phyloP scores from a whole-genome alignment of 176 grass and related monocot genomes.

The Eragrostis nindensis region DNA sequence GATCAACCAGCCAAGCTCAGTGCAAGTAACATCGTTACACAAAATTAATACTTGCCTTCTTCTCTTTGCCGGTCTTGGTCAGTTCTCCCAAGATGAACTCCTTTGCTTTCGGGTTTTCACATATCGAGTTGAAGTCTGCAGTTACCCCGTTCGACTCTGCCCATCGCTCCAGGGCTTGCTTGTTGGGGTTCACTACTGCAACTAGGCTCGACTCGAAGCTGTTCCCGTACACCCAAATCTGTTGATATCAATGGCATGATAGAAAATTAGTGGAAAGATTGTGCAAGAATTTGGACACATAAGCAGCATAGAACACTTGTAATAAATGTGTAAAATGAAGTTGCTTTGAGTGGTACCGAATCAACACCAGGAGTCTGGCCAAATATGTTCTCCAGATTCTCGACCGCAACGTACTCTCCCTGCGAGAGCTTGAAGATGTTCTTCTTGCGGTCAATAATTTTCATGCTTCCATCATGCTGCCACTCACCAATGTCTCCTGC shows the following conservation, averaged over 20 bases:
- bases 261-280: neutral
- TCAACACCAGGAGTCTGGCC: conserved; percentile 74
- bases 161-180: conserved; percentile 73
- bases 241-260: neutral
- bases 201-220: conserved; percentile 91
- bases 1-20: conserved; percentile 8
- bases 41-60: conserved; percentile 57
- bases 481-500: conserved; percentile 95
- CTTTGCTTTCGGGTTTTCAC: conserved; percentile 63
- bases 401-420: conserved; percentile 95
- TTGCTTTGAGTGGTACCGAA: conserved; percentile 53
- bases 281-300: neutral
- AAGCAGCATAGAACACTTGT: neutral
- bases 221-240: conserved; percentile 97
- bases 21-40: neutral
- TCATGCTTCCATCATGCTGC: conserved; percentile 91
- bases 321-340: conserved; percentile 24
- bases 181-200: conserved; percentile 83
- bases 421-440: conserved; percentile 99
- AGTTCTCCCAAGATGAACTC: conserved; percentile 76
- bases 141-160: conserved; percentile 67
- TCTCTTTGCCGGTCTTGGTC: conserved; percentile 69
- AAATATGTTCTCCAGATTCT: conserved; percentile 98
- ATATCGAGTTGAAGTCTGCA: conserved; percentile 62
- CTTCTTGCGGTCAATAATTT: conserved; percentile 98